Conservation (phyloP, 805 yeast species). For the Starmerella roubikii region DNA sequence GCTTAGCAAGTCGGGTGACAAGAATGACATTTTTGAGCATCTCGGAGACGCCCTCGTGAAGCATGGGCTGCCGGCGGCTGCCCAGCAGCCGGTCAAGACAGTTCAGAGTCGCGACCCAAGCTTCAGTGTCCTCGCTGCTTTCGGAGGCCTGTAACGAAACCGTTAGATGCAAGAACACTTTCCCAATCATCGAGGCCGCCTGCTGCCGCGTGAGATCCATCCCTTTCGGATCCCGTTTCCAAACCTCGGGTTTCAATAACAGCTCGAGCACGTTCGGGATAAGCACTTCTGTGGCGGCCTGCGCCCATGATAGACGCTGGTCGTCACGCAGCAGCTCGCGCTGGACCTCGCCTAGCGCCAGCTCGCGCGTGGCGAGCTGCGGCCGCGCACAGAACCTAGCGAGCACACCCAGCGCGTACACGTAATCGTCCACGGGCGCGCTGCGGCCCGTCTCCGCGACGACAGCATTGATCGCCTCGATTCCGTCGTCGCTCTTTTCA, state of each 20-base stretch:
- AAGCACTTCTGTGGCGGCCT: conserved; percentile 55
- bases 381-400: conserved; percentile 6
- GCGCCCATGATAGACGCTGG: conserved; percentile 24
- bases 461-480: background rate
- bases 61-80: conserved; percentile 28
- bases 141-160: conserved; percentile 24
- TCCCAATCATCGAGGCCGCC: conserved; percentile 53
- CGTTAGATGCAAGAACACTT: conserved; percentile 39
- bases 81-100: conserved; percentile 30
- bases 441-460: background rate
- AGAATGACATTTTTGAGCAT: conserved; percentile 31
- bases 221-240: conserved; percentile 46
- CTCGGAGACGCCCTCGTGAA: conserved; percentile 30
- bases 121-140: conserved; percentile 22
- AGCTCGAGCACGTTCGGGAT: conserved; percentile 53
- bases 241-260: conserved; percentile 50
- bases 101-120: conserved; percentile 29
- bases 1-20: conserved; percentile 27
- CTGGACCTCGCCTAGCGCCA: conserved; percentile 33
- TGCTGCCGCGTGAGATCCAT: conserved; percentile 55
- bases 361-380: conserved; percentile 14
- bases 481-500: background rate
- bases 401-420: conserved; percentile 3
- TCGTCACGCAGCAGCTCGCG: conserved; percentile 34
- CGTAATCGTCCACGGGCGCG: conserved; percentile 4